A percentile compares a stretch with the other conserved stretches of the same genome.
Conservation (phyloP, 345 rosid genomes). For the Dimocarpus longan region DNA sequence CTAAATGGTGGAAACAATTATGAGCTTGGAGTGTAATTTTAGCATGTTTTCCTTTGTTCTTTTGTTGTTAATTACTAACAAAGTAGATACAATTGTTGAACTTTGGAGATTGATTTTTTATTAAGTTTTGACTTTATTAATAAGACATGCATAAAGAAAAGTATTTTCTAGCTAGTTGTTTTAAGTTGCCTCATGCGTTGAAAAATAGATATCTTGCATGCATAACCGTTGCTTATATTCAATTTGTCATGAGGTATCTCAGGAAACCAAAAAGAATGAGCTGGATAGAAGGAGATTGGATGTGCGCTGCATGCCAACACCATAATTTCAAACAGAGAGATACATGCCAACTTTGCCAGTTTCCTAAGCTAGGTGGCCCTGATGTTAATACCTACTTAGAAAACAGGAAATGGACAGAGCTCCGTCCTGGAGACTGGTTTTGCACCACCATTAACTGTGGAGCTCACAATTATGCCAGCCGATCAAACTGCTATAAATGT, state of each 20-base stretch:
- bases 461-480: conserved; percentile 88
- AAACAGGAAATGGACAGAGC: conserved; percentile 47
- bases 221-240: background rate
- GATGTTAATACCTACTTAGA: conserved; percentile 57
- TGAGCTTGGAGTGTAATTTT: background rate
- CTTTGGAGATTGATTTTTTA: background rate
- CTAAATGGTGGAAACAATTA: background rate
- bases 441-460: conserved; percentile 81
- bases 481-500: conserved; percentile 75
- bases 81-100: background rate
- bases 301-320: conserved; percentile 76
- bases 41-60: background rate
- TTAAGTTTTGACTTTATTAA: background rate
- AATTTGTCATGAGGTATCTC: conserved; percentile 4
- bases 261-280: conserved; percentile 49
- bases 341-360: conserved; percentile 67
- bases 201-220: too few species aligned
- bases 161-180: background rate
- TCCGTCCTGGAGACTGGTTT: conserved; percentile 92
- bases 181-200: too few species aligned
- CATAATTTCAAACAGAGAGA: conserved; percentile 81
- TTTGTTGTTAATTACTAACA: background rate
- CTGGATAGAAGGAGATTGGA: conserved; percentile 88
- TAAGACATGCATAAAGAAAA: background rate
- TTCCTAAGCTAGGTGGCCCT: conserved; percentile 76